Conservation (phyloP, 306 rosid genomes). For the barrel medic (Medicago truncatula) region MtrunA17r5.0-ANR NC_053049.1:8552501-8553000, state of each 20-base stretch:
- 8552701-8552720: background rate
- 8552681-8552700: constrained; percentile 17
- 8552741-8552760: background rate
- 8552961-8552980: constrained; percentile 93
- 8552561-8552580: background rate
- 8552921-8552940: constrained; percentile 49
- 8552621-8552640: background rate
- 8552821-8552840: constrained; percentile 68
- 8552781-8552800: constrained; percentile 52
- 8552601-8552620: background rate
- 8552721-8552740: background rate
- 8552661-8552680: constrained; percentile 52
- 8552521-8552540: constrained; percentile 6
- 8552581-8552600: constrained; percentile 44
- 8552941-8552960: background rate
- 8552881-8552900: no score
- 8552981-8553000: constrained; percentile 42
- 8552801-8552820: constrained; percentile 85
- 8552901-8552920: constrained; percentile 43
- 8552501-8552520: background rate
- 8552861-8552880: no score
- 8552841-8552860: background rate
- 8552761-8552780: background rate
- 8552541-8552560: constrained; percentile 9
- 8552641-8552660: constrained; percentile 54